A percentile compares a stretch with the other conserved stretches of the same genome.
phyloP scores from a whole-genome alignment of 2,329 filamentous ascomycete genomes.

The Nannizziopsis arthrosporioides region DNA sequence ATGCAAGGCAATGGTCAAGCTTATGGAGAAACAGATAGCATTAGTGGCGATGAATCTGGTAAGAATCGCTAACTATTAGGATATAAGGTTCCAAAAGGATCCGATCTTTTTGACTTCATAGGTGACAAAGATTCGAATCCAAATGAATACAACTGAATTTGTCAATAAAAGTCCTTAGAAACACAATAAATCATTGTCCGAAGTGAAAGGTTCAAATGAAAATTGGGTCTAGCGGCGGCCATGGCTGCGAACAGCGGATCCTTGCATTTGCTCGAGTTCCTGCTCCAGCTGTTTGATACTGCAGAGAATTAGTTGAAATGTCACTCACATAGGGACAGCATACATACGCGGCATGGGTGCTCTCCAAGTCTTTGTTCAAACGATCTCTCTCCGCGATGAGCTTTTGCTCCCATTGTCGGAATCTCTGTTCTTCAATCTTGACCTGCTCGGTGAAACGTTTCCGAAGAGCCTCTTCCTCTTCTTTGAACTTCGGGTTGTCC shows the following conservation, averaged over 20 bases:
- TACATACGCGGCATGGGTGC: slow-evolving; percentile 68
- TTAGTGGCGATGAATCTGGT: slow-evolving; percentile 10
- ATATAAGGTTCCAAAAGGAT: slow-evolving; percentile 10
- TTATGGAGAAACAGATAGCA: slow-evolving; percentile 7
- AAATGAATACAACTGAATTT: slow-evolving; percentile 1
- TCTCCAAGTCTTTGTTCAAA: slow-evolving; percentile 98
- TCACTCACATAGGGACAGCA: not conserved
- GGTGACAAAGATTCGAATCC: not conserved
- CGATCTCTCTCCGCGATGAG: slow-evolving; percentile 97
- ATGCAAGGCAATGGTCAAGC: no score
- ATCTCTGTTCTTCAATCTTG: slow-evolving; percentile 98
- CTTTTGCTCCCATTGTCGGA: slow-evolving; percentile 99
- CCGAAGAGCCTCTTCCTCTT: slow-evolving; percentile 94
- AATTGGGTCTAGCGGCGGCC: slow-evolving; percentile 62
- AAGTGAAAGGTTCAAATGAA: not conserved
- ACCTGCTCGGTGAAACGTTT: slow-evolving; percentile 99
- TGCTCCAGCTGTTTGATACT: slow-evolving; percentile 52
- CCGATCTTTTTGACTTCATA: slow-evolving; percentile 1
- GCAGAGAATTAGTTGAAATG: not conserved
- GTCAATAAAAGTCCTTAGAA: slow-evolving; percentile 30
- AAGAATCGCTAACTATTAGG: slow-evolving; percentile 15
- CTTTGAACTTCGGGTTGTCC: slow-evolving; percentile 99
- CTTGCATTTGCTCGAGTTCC: slow-evolving; percentile 89
- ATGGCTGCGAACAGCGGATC: slow-evolving; percentile 77
- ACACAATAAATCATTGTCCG: slow-evolving; percentile 32